Conservation (phyloP, 345 rosid genomes). For the Euclidium syriacum region DNA sequence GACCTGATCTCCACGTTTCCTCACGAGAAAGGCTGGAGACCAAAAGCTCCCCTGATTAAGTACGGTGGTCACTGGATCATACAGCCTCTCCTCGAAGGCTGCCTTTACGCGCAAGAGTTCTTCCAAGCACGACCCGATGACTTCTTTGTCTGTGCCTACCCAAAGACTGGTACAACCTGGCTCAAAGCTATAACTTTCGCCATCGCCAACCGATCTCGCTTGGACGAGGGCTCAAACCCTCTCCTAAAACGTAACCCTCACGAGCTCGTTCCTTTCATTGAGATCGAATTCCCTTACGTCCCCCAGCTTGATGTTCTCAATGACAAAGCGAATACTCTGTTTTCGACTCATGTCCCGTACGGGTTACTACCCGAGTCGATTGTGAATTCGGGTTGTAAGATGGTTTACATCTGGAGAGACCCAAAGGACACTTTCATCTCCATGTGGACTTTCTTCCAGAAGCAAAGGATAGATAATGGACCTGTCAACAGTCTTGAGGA, state of each 20-base stretch:
- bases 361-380: slow-evolving; percentile 24
- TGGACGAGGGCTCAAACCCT: slow-evolving; percentile 15
- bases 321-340: slow-evolving; percentile 30
- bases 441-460: slow-evolving; percentile 26
- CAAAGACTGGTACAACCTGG: slow-evolving; percentile 40
- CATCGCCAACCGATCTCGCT: slow-evolving; percentile 22
- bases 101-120: slow-evolving; percentile 21
- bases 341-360: slow-evolving; percentile 28
- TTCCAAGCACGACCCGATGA: slow-evolving; percentile 25
- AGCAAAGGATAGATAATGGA: slow-evolving; percentile 27
- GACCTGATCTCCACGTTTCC: slow-evolving; percentile 27
- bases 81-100: slow-evolving; percentile 27
- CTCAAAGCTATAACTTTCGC: slow-evolving; percentile 35
- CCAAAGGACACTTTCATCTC: slow-evolving; percentile 34
- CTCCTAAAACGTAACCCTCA: slow-evolving; percentile 32
- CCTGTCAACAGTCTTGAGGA: slow-evolving; percentile 23
- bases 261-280: slow-evolving; percentile 36
- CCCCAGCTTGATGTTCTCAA: slow-evolving; percentile 29
- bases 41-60: slow-evolving; percentile 8
- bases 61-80: slow-evolving; percentile 31
- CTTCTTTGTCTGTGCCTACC: slow-evolving; percentile 31
- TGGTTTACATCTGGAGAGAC: slow-evolving; percentile 37
- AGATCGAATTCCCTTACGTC: slow-evolving; percentile 31
- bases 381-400: slow-evolving; percentile 21
- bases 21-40: slow-evolving; percentile 34